Evolutionary conservation across 805 yeast species (phyloP).

Genomic region (Zygosaccharomyces siamensis): DNA sequence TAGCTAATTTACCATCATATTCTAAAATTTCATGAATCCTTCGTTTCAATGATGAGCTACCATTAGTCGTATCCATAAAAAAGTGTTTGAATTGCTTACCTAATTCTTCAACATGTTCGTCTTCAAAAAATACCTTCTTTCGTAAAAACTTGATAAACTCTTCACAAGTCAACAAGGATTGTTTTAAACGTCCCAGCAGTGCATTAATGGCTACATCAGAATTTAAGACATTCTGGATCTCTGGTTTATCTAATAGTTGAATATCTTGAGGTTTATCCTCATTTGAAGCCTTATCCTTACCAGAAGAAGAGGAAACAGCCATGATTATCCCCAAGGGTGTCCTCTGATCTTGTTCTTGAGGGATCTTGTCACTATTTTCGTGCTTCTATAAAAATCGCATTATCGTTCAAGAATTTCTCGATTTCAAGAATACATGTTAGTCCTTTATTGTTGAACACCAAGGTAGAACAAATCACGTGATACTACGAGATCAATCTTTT

Average conservation of each 20-base stretch:
- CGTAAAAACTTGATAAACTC: slow-evolving; percentile 77
- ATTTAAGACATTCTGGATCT: slow-evolving; percentile 48
- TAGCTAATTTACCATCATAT: slow-evolving; percentile 70
- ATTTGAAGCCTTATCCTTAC: neutral
- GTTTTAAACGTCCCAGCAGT: slow-evolving; percentile 67
- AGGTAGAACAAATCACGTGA: neutral
- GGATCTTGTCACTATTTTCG: neutral
- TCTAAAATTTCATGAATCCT: slow-evolving; percentile 66
- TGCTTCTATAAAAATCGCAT: neutral
- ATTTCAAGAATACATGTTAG: neutral
- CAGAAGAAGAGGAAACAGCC: slow-evolving; percentile 4
- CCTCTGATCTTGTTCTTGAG: neutral
- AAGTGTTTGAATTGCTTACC: slow-evolving; percentile 60
- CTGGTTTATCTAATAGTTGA: slow-evolving; percentile 44
- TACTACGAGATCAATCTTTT: neutral
- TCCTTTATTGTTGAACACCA: neutral
- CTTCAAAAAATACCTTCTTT: slow-evolving; percentile 72
- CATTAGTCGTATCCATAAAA: slow-evolving; percentile 22
- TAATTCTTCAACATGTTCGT: slow-evolving; percentile 69
- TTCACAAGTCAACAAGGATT: slow-evolving; percentile 74
- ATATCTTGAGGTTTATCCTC: slow-evolving; percentile 6
- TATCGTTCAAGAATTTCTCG: neutral
- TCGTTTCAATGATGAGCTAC: slow-evolving; percentile 47
- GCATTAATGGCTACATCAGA: slow-evolving; percentile 78
- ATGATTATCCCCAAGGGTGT: neutral